phyloP scores from a whole-genome alignment of 495 filamentous ascomycete genomes.

The Hyaloscypha finlandica region DNA sequence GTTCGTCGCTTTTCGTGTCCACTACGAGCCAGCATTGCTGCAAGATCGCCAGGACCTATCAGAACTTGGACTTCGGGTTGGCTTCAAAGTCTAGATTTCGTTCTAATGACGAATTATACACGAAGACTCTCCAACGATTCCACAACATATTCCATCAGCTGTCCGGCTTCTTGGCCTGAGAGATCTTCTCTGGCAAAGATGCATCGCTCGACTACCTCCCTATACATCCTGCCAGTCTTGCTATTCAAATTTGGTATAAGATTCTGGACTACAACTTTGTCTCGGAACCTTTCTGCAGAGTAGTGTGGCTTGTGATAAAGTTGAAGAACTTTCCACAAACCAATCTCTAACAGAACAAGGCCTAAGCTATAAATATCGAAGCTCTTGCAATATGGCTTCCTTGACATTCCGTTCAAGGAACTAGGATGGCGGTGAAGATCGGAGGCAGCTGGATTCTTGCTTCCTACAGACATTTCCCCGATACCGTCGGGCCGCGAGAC shows the following conservation, averaged over 20 bases:
- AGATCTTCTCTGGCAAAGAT: constrained; percentile 29
- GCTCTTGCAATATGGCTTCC: constrained; percentile 18
- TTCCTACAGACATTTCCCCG: constrained; percentile 37
- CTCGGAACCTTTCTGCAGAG: constrained; percentile 33
- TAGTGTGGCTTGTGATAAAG: constrained; percentile 35
- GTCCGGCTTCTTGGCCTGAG: constrained; percentile 26
- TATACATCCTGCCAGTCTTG: constrained; percentile 35
- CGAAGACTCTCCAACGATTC: constrained; percentile 34
- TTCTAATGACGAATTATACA: background rate
- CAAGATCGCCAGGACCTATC: no score
- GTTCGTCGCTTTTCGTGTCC: background rate
- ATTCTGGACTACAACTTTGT: constrained; percentile 30
- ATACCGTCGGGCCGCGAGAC: constrained; percentile 38
- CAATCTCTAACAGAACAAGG: constrained; percentile 60
- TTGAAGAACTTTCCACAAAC: constrained; percentile 50
- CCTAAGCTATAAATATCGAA: constrained; percentile 64
- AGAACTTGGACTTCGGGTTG: no score
- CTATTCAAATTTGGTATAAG: constrained; percentile 31
- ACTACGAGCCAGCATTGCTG: no score
- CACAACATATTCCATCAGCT: constrained; percentile 38
- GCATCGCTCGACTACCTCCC: constrained; percentile 35
- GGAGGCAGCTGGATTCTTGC: constrained; percentile 24
- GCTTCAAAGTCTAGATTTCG: no score
- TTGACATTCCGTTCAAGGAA: constrained; percentile 19
- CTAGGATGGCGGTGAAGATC: constrained; percentile 39